These are phyloP conservation scores for Coffea eugenioides DNA, from an alignment of 257 asterid species.

Conservation along the genomic window DNA sequence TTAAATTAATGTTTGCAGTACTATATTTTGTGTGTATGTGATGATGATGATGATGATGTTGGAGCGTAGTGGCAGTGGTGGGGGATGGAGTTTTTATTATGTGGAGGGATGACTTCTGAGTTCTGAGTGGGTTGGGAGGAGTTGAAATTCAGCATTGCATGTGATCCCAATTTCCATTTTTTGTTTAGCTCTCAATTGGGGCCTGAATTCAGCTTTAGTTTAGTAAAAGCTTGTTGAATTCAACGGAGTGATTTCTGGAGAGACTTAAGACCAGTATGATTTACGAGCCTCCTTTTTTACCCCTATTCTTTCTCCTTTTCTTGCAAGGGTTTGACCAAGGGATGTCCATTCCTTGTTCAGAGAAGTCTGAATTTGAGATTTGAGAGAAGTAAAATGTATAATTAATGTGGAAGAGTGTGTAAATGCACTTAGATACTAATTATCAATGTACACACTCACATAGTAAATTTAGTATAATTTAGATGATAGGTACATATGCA, in stretches of 20 bases:
- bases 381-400: too few relatives aligned
- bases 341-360: too few relatives aligned
- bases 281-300: background rate
- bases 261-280: background rate
- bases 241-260: background rate
- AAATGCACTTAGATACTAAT: too few relatives aligned
- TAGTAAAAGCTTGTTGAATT: background rate
- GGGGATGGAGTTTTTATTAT: background rate
- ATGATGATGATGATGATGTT: conserved; percentile 7
- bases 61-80: background rate
- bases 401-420: too few relatives aligned
- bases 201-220: background rate
- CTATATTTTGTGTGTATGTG: background rate
- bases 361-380: too few relatives aligned
- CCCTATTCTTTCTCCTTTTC: too few relatives aligned
- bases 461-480: too few relatives aligned
- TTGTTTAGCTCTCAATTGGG: background rate
- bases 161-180: background rate
- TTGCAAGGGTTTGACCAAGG: too few relatives aligned
- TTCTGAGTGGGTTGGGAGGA: background rate
- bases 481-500: too few relatives aligned
- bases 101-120: background rate
- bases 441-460: too few relatives aligned
- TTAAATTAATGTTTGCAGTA: background rate
- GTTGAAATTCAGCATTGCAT: background rate